Evolutionary conservation across 208 protist genomes (phyloP), one percentile per base, ranked within the genome.

Genomic region (Leptomonas seymouri): DNA sequence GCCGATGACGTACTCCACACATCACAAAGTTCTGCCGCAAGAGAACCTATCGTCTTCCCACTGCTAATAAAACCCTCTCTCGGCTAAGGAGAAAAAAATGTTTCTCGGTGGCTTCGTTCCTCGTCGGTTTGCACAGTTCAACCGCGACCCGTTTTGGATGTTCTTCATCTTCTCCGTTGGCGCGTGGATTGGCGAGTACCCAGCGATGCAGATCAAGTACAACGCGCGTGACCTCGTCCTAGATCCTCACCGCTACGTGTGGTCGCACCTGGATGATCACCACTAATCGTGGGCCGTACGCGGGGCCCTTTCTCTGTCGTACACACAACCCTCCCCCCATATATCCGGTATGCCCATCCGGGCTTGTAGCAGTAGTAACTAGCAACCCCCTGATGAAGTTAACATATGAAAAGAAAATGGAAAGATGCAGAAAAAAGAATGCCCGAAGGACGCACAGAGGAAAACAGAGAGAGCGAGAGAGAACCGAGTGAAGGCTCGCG

Each of bases 211-310:
- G 61, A 86, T 92, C 74, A 95, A 95, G 77, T 92, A 90, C 74
- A 95, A 93, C 77, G 87, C 90, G 11, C 88, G 84, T 28, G 86
- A 90, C 68, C 71, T 93, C 41, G 66, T 93, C 20, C 73, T 85
- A 63, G 90, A 95, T 58, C 90, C 90, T 39, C 90, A 93, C 82
- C 90, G 90, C 68, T 95, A 95, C 76, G 82, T 93, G 15, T 95
- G 88, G 86, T 87, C 79, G 41, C 80, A 87, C 73, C 87, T 85
- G 39, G 85, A 91, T 64, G 90, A 93, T 31, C 87, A 91, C 60
- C 87, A 95, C 84, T 93, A 91, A 85, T 30, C 23, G 36, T 15
- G 58, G n/a, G n/a, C n/a, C n/a, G n/a, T n/a, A n/a, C n/a, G n/a
- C n/a, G n/a, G n/a, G n/a, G n/a, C 9, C 23, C 30, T 56, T 20